Percentiles rank a stretch among this genome's conserved stretches.
phyloP scores from a whole-genome alignment of 2,329 filamentous ascomycete species.

The Fusarium bactridioides region DNA sequence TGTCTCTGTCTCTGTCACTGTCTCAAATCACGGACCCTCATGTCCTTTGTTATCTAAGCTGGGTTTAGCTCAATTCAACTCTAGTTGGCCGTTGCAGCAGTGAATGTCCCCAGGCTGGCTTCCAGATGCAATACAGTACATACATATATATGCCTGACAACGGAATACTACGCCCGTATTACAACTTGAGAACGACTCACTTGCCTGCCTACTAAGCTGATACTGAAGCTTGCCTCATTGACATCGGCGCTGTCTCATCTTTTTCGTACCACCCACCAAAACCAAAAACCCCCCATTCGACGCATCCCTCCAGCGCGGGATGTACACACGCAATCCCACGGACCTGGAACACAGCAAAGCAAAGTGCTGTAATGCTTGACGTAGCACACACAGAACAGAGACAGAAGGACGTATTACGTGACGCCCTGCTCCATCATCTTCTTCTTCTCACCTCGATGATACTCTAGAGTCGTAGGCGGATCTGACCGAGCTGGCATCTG shows the following conservation, averaged over 20 bases:
- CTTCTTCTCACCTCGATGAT: not conserved
- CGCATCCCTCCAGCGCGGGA: constrained; percentile 3
- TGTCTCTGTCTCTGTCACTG: not conserved
- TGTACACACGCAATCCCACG: constrained; percentile 29
- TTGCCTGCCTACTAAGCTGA: not conserved
- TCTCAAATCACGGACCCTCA: constrained; percentile 7
- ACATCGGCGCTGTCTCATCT: constrained; percentile 1
- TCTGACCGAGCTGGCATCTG: not conserved
- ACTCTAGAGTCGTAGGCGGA: not conserved
- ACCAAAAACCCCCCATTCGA: not conserved
- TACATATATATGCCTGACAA: not conserved
- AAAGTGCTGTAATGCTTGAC: constrained; percentile 4
- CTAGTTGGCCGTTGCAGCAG: not conserved
- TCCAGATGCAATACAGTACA: not conserved
- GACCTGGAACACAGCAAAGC: constrained; percentile 33
- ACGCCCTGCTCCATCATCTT: not conserved
- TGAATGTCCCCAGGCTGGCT: constrained; percentile 2
- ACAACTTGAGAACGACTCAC: not conserved
- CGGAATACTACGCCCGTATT: not conserved
- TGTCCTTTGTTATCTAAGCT: not conserved
- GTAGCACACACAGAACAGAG: constrained; percentile 8
- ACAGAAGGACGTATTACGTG: not conserved
- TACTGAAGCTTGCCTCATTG: not conserved
- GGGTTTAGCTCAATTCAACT: not conserved
- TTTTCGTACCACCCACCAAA: constrained; percentile 4